A percentile compares a stretch with the other conserved stretches of the same genome.
Evolutionary conservation across 352 stramenopile species (phyloP).

Genomic region (Phytophthora hibernalis): DNA sequence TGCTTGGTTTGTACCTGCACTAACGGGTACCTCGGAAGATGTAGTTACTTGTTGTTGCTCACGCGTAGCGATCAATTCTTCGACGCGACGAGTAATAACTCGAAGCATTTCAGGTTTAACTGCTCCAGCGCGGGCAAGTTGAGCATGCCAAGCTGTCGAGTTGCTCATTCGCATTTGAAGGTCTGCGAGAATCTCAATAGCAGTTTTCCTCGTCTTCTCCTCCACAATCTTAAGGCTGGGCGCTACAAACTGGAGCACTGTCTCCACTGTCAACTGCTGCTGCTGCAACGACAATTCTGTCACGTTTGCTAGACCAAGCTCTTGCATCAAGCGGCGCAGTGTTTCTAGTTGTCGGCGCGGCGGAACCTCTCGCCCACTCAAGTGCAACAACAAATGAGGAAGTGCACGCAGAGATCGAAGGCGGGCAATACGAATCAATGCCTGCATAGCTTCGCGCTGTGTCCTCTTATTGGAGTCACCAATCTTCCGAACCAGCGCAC

Average conservation of each 20-base stretch:
- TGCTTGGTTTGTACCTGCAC: conserved; percentile 49
- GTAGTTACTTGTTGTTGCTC: conserved; percentile 44
- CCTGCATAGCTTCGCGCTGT: conserved; percentile 70
- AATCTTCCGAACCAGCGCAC: conserved; percentile 65
- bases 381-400: conserved; percentile 64
- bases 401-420: conserved; percentile 67
- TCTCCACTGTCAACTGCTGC: conserved; percentile 55
- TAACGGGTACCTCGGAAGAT: conserved; percentile 29
- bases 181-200: conserved; percentile 73
- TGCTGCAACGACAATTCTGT: conserved; percentile 12
- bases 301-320: conserved; percentile 50
- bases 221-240: conserved; percentile 79
- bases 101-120: conserved; percentile 83
- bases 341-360: conserved; percentile 65
- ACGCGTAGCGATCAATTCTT: conserved; percentile 64
- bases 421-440: conserved; percentile 66
- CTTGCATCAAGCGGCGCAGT: conserved; percentile 59
- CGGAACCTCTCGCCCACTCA: conserved; percentile 66
- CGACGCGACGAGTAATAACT: conserved; percentile 74
- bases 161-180: conserved; percentile 45
- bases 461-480: conserved; percentile 87
- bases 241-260: conserved; percentile 73
- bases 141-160: conserved; percentile 31
- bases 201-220: conserved; percentile 78
- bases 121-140: conserved; percentile 34